These are phyloP conservation scores for Volvariella volvacea DNA, from an alignment of 1,284 basidiomycete genomes.

Conservation along the genomic window DNA sequence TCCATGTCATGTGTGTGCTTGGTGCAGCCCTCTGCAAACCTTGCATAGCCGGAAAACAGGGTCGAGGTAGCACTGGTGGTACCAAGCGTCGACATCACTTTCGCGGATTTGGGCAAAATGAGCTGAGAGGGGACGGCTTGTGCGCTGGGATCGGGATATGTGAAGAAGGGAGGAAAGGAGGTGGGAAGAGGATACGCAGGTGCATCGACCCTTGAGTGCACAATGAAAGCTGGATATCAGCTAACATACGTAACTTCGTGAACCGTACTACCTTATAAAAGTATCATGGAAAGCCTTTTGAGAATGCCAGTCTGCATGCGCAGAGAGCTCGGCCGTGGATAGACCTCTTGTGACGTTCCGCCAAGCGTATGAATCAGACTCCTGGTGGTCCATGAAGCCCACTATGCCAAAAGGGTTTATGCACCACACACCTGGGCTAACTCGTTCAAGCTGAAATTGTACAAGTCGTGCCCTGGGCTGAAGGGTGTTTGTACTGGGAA, in stretches of 20 bases:
- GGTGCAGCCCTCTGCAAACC: slow-evolving; percentile 30
- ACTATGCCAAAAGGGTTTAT: background rate
- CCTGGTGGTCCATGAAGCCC: slow-evolving; percentile 6
- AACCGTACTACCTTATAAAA: slow-evolving; percentile 25
- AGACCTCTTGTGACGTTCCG: slow-evolving; percentile 55
- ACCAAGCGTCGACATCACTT: slow-evolving; percentile 28
- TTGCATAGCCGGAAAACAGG: slow-evolving; percentile 36
- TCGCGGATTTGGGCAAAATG: slow-evolving; percentile 7
- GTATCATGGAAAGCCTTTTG: slow-evolving; percentile 18
- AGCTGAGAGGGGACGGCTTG: background rate
- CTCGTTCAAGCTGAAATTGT: slow-evolving; percentile 37
- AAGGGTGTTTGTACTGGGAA: slow-evolving; percentile 33
- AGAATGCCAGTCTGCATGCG: slow-evolving; percentile 32
- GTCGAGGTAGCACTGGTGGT: slow-evolving; percentile 23
- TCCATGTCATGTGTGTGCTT: slow-evolving; percentile 20
- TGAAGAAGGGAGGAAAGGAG: slow-evolving; percentile 41
- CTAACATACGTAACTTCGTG: slow-evolving; percentile 2
- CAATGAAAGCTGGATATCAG: slow-evolving; percentile 6
- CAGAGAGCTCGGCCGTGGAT: slow-evolving; percentile 23
- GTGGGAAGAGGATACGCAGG: slow-evolving; percentile 42
- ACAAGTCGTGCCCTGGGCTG: slow-evolving; percentile 25
- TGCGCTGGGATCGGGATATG: slow-evolving; percentile 8
- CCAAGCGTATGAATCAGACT: slow-evolving; percentile 28
- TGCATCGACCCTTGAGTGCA: slow-evolving; percentile 29
- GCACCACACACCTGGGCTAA: slow-evolving; percentile 16